Base-by-base conservation (phyloP, 768 basidiomycete genomes). In the Krasilnikovozyma curviuscula region DNA sequence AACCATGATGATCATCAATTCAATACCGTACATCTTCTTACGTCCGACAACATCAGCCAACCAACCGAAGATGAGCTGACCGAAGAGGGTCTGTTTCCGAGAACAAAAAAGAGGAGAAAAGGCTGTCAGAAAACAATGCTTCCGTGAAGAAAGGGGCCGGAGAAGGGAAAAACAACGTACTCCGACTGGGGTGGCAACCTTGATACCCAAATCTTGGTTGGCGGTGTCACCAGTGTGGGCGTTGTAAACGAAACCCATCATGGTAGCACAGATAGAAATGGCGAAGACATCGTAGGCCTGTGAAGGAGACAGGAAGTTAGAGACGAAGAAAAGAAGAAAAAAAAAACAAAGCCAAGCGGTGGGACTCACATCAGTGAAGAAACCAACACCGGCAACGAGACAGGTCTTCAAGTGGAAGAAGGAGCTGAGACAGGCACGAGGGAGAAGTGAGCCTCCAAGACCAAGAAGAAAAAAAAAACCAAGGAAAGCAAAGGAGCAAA, bases 161-260 rank as follows among this genome's bases (percentile, higher is more conserved):
- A 25, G 25, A 24, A 37, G 33, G 19, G 32, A 44, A 27, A 14
- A n/a, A 44, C 53, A 50, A 39, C n/a, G 49, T 37, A 32, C 31
- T 42, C 38, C 9, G 10, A 4, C 24, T 9, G 2, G 16, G 27
- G 38, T 30, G 29, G 80, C 80, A 29, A 76, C 79, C 64, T 83
- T 83, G 61, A 83, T 57, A 51, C 78, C 82, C 23, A 83, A 75
- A 55, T 77, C 71, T 62, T 85, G 81, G 59, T 80, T 73, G 43
- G 69, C 44, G 49, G 67, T 72, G 40, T 79, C 66, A 54, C 61
- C 44, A 41, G 58, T 57, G 25, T 44, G 44, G 41, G 39, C 44
- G 34, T 75, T 74, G 58, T 88, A 88, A 48, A 86, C 77, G 58
- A 78, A 82, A 23, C 79, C 82, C 48, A 91, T 65, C 83, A 89